These are phyloP conservation scores for Talaromyces atroroseus DNA, from an alignment of 2,329 filamentous ascomycete genomes.

Conservation along the genomic window DNA sequence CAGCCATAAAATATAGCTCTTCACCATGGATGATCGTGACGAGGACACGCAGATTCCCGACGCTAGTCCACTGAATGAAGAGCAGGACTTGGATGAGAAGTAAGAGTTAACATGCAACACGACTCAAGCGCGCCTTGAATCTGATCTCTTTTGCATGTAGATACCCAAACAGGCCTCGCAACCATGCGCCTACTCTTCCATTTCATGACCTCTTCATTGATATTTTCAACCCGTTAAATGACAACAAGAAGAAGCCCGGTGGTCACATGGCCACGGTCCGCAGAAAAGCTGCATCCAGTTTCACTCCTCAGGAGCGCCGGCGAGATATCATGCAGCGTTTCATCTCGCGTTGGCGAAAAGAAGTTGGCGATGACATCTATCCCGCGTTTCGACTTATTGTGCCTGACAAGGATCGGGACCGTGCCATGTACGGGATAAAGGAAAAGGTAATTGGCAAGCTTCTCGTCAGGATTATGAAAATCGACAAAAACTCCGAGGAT, in stretches of 20 bases:
- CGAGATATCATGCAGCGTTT: slow-evolving; percentile 79
- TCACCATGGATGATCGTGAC: slow-evolving; percentile 4
- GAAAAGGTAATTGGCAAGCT: slow-evolving; percentile 86
- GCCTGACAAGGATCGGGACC: slow-evolving; percentile 86
- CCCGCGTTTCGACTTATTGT: slow-evolving; percentile 87
- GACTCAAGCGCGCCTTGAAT: not conserved
- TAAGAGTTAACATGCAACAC: slow-evolving; percentile 18
- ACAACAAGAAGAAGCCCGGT: slow-evolving; percentile 68
- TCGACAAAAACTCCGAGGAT: slow-evolving; percentile 85
- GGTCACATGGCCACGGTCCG: slow-evolving; percentile 40
- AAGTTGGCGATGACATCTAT: slow-evolving; percentile 89
- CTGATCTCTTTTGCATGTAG: slow-evolving; percentile 35
- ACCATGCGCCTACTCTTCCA: slow-evolving; percentile 69
- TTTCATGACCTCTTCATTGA: slow-evolving; percentile 74
- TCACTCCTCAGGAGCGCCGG: slow-evolving; percentile 70
- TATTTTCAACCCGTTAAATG: slow-evolving; percentile 74
- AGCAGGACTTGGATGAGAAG: slow-evolving; percentile 49
- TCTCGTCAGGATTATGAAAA: slow-evolving; percentile 86
- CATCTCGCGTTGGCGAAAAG: slow-evolving; percentile 76
- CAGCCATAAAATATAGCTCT: not conserved
- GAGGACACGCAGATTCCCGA: slow-evolving; percentile 11
- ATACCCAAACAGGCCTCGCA: slow-evolving; percentile 76
- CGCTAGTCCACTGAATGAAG: slow-evolving; percentile 17
- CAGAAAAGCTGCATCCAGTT: slow-evolving; percentile 51
- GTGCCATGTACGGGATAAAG: slow-evolving; percentile 89